phyloP scores from a whole-genome alignment of 768 basidiomycete genomes.

The Boletus edulis region DNA sequence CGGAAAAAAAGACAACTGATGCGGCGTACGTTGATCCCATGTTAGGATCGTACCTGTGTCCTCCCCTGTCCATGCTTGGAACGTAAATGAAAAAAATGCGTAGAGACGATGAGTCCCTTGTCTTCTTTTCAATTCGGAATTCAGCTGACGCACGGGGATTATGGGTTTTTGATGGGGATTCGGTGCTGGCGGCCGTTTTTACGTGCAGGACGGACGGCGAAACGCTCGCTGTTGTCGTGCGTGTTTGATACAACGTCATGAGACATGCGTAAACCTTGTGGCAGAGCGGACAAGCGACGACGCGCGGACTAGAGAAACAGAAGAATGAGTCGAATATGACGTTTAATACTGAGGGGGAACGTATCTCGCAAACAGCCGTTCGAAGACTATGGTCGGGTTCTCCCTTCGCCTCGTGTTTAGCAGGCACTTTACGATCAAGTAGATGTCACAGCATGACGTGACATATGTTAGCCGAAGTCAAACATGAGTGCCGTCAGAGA shows the following conservation, averaged over 20 bases:
- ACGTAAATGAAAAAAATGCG: slow-evolving; percentile 8
- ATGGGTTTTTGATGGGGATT: slow-evolving; percentile 6
- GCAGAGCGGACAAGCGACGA: slow-evolving; percentile 5
- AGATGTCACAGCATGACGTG: slow-evolving; percentile 1
- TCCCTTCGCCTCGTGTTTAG: slow-evolving; percentile 20
- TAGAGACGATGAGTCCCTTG: neutral
- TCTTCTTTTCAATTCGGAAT: slow-evolving; percentile 1
- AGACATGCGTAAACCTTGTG: slow-evolving; percentile 21
- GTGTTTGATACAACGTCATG: slow-evolving; percentile 18
- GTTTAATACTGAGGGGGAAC: neutral
- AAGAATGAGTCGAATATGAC: neutral
- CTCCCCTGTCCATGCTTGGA: neutral
- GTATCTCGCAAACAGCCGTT: neutral
- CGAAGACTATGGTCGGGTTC: neutral
- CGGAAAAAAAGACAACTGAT: slow-evolving; percentile 6
- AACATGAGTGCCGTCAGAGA: neutral
- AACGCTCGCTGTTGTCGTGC: slow-evolving; percentile 6
- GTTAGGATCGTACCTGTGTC: neutral
- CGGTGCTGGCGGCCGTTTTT: slow-evolving; percentile 11
- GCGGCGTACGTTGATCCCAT: slow-evolving; percentile 8
- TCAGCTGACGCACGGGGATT: slow-evolving; percentile 8
- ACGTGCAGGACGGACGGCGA: slow-evolving; percentile 17
- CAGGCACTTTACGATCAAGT: neutral
- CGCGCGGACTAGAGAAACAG: slow-evolving; percentile 1
- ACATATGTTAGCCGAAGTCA: neutral